Conservation (phyloP, 345 rosid genomes). For the Cardamine chenopodiifolia region DNA sequence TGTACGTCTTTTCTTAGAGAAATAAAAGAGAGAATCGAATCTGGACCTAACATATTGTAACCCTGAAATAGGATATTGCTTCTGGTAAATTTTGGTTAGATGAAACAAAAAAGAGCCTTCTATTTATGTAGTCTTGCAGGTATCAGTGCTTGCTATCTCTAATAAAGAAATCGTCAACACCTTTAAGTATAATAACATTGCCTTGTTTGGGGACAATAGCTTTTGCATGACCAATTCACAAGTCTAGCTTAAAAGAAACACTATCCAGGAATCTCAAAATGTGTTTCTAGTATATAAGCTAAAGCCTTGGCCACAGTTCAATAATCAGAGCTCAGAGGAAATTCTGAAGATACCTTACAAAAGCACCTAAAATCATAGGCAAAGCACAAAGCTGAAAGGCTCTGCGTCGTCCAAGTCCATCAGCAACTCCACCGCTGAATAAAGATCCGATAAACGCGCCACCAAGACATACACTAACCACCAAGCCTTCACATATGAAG, state of each 20-base stretch:
- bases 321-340: not conserved
- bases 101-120: not conserved
- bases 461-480: constrained; percentile 90
- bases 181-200: not conserved
- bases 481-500: constrained; percentile 63
- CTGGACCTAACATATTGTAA: no score
- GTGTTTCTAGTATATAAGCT: not conserved
- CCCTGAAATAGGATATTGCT: no score
- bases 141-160: not conserved
- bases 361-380: constrained; percentile 93
- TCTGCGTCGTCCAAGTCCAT: constrained; percentile 81
- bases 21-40: no score
- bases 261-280: not conserved
- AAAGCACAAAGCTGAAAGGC: constrained; percentile 87
- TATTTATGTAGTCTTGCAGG: not conserved
- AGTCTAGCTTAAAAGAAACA: constrained; percentile 1
- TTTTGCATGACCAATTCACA: not conserved
- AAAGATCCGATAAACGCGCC: constrained; percentile 86
- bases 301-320: not conserved
- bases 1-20: not conserved
- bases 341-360: constrained; percentile 54
- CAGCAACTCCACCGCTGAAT: constrained; percentile 86
- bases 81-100: no score
- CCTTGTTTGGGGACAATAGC: not conserved
- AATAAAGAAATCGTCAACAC: not conserved